These are phyloP conservation scores for Tausonia pullulans DNA, from an alignment of 1,284 basidiomycete genomes.

Conservation along the genomic window DNA sequence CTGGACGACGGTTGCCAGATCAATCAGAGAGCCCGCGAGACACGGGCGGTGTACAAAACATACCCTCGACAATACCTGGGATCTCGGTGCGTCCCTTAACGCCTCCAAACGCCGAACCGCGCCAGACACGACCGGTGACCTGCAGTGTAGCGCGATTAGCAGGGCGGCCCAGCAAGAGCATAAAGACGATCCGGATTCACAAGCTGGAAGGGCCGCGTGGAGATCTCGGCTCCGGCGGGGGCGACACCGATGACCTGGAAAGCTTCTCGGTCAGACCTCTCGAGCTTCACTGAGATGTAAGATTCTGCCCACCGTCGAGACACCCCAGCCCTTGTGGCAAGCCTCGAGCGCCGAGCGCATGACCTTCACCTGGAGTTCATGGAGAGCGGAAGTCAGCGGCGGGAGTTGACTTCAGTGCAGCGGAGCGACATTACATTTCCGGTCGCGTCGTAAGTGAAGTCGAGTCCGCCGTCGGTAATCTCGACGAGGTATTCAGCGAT, in stretches of 20 bases:
- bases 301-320: conserved; percentile 64
- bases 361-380: conserved; percentile 54
- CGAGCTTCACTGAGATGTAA: conserved; percentile 17
- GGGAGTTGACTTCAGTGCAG: not conserved
- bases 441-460: conserved; percentile 95
- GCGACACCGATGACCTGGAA: conserved; percentile 47
- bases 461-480: conserved; percentile 90
- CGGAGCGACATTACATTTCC: conserved; percentile 56
- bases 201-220: conserved; percentile 74
- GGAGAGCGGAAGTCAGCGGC: not conserved
- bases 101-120: conserved; percentile 91
- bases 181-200: conserved; percentile 23
- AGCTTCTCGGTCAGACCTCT: not conserved
- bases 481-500: conserved; percentile 86
- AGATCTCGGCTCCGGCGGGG: conserved; percentile 93
- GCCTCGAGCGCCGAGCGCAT: conserved; percentile 94
- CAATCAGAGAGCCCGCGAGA: not conserved
- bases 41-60: not conserved
- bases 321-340: conserved; percentile 99
- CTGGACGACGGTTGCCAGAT: conserved; percentile 17
- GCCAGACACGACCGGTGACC: conserved; percentile 90
- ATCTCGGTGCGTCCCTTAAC: conserved; percentile 95
- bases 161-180: not conserved
- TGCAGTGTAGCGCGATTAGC: conserved; percentile 35
- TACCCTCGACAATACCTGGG: conserved; percentile 75